These are phyloP conservation scores for Phanerochaete carnosa DNA, from an alignment of 768 basidiomycete species.

Conservation along the genomic window DNA sequence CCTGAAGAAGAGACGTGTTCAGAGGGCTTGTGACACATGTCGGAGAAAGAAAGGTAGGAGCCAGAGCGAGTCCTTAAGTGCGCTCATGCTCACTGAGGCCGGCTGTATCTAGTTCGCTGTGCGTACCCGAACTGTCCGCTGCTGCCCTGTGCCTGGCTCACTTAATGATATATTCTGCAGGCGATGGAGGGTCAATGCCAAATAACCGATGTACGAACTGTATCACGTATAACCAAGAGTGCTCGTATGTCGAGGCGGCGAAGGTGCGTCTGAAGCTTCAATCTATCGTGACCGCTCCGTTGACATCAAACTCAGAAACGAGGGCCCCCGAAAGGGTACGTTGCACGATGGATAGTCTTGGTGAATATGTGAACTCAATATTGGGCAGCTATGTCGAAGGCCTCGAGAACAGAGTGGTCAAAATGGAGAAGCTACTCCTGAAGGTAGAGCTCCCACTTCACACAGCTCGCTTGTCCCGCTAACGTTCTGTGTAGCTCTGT, in stretches of 20 bases:
- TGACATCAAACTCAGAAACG: slow-evolving; percentile 35
- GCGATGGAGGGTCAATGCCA: slow-evolving; percentile 68
- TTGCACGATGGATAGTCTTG: not conserved
- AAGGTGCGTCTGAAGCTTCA: slow-evolving; percentile 42
- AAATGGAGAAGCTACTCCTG: slow-evolving; percentile 37
- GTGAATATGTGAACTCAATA: not conserved
- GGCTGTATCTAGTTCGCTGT: slow-evolving; percentile 54
- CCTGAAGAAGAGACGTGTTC: slow-evolving; percentile 66
- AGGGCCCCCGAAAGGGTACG: slow-evolving; percentile 62
- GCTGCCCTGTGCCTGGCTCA: not conserved
- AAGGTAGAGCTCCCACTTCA: slow-evolving; percentile 24
- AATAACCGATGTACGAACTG: slow-evolving; percentile 65
- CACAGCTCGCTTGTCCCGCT: not conserved
- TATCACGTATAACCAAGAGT: slow-evolving; percentile 52
- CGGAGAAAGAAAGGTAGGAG: slow-evolving; percentile 76
- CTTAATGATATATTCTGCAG: slow-evolving; percentile 28
- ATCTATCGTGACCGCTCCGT: not conserved
- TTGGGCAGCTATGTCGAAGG: slow-evolving; percentile 33
- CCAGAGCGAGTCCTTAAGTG: slow-evolving; percentile 8
- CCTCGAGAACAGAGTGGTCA: slow-evolving; percentile 39
- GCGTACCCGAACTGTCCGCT: slow-evolving; percentile 23
- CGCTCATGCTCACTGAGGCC: slow-evolving; percentile 7
- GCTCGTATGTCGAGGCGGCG: slow-evolving; percentile 66
- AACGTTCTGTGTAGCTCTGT: slow-evolving; percentile 44
- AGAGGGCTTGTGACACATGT: slow-evolving; percentile 81